Evolutionary conservation across 371 early-diverging fungal genomes (phyloP).

Genomic region (Sporodiniella umbellata): DNA sequence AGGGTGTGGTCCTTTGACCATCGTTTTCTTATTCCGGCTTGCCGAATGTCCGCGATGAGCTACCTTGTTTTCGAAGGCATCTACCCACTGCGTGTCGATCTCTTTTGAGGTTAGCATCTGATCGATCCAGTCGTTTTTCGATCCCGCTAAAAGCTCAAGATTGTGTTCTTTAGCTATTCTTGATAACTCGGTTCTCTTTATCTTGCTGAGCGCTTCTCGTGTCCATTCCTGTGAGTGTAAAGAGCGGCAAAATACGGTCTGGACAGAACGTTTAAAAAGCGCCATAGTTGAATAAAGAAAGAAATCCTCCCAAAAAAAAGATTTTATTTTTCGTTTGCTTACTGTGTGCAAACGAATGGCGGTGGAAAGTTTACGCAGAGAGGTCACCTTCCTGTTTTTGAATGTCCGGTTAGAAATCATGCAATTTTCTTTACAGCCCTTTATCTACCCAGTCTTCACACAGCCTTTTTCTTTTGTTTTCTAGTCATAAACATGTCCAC

Average conservation of each 20-base stretch:
- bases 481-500: background rate
- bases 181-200: slow-evolving; percentile 21
- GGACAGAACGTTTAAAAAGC: background rate
- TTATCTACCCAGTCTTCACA: background rate
- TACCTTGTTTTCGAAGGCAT: slow-evolving; percentile 30
- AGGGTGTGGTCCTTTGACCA: slow-evolving; percentile 4
- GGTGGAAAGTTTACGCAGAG: background rate
- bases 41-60: slow-evolving; percentile 16
- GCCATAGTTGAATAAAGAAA: background rate
- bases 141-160: slow-evolving; percentile 8
- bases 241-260: background rate
- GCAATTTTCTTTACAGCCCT: slow-evolving; percentile 1
- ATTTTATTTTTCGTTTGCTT: background rate
- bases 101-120: slow-evolving; percentile 10
- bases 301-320: background rate
- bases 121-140: slow-evolving; percentile 27
- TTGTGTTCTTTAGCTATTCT: slow-evolving; percentile 18
- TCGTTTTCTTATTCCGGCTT: background rate
- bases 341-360: background rate
- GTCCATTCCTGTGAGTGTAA: slow-evolving; percentile 23
- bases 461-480: background rate
- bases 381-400: background rate
- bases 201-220: slow-evolving; percentile 13
- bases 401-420: slow-evolving; percentile 3
- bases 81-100: slow-evolving; percentile 23